A percentile compares a stretch with the other conserved stretches of the same genome.
These are phyloP conservation scores for Zopfia rhizophila DNA, from an alignment of 2,329 filamentous ascomycete genomes.

Conservation along the genomic window DNA sequence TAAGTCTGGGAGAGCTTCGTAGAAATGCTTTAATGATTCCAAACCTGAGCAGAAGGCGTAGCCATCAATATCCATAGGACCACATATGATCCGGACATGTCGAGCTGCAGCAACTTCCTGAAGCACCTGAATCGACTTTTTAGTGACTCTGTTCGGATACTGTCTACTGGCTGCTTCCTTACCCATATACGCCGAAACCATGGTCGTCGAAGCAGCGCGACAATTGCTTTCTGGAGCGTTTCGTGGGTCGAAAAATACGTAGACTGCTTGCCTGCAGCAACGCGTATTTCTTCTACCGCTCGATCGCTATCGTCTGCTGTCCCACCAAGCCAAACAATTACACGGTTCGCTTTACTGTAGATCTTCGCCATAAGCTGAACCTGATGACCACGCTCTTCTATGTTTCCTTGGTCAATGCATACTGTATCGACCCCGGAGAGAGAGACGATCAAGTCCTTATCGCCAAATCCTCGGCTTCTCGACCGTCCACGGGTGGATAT, in stretches of 20 bases:
- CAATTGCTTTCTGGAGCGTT: slow-evolving; percentile 19
- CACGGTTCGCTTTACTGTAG: slow-evolving; percentile 17
- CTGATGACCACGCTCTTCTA: neutral
- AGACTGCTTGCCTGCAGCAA: slow-evolving; percentile 13
- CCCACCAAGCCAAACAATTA: slow-evolving; percentile 20
- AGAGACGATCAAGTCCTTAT: neutral
- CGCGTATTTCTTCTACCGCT: slow-evolving; percentile 22
- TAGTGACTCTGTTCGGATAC: slow-evolving; percentile 12
- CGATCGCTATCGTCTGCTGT: slow-evolving; percentile 14
- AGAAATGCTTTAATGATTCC: slow-evolving; percentile 11
- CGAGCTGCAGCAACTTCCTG: slow-evolving; percentile 32
- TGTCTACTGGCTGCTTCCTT: slow-evolving; percentile 5
- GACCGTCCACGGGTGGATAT: too few species aligned
- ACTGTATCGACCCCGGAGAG: neutral
- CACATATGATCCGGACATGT: slow-evolving; percentile 24
- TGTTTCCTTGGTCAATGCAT: neutral
- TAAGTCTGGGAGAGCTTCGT: slow-evolving; percentile 18
- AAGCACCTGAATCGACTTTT: slow-evolving; percentile 25
- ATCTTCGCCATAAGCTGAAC: slow-evolving; percentile 5
- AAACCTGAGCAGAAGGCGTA: slow-evolving; percentile 30
- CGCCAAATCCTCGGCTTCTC: too few species aligned
- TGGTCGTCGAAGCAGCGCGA: slow-evolving; percentile 22
- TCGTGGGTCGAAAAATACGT: slow-evolving; percentile 7
- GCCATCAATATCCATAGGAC: slow-evolving; percentile 24
- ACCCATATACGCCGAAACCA: slow-evolving; percentile 35